Evolutionary conservation across 2,329 filamentous ascomycete genomes (phyloP), one percentile per base, ranked within the genome.

Genomic region (Ceratocystiopsis minuta): DNA sequence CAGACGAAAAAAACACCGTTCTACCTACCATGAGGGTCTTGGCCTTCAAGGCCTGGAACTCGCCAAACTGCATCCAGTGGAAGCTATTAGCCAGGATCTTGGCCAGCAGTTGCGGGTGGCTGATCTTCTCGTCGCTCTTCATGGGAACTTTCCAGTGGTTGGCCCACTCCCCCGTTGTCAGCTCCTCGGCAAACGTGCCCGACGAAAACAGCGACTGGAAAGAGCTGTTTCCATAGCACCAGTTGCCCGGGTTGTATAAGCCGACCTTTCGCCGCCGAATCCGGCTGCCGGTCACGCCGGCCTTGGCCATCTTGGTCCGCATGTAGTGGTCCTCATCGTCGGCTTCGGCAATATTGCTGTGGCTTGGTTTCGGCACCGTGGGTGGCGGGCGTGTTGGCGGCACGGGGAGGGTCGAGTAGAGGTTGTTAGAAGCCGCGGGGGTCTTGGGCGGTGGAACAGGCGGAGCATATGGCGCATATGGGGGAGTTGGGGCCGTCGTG

Each of bases 161-260:
- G 65, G 74, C 50, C 80, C 72, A 67, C 59, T 70, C 52, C 55
- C 64, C 51, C 55, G 71, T 60, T 60, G 83, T 53, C 54, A 80
- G 54, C 63, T 79, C 63, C 61, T 75, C 55, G 60, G 72, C 63
- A 69, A 94, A 69, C 60, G 74, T 60, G 54, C 72, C 54, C 1
- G 86, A 88, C 2, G 78, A 79, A 45, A 82, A 80, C 16, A 95
- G 63, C 46, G 80, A 81, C 58, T 96, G 88, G 20, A 96, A 65
- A 0, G 79, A 78, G n/a, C 84, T 79, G 58, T 94, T 95, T 66
- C 90, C 86, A 55, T 94, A 95, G 56, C 88, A 95, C 49, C 81
- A 87, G 38, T 80, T 78, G 1, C 76, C 74, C 35, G 85, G 82
- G 51, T 95, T 95, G 45, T 75, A 63, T 13, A 95, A 67, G 0